A percentile compares a stretch with the other conserved stretches of the same genome.
phyloP scores from a whole-genome alignment of 2,329 filamentous ascomycete species.

The Catunica adiposa region DNA sequence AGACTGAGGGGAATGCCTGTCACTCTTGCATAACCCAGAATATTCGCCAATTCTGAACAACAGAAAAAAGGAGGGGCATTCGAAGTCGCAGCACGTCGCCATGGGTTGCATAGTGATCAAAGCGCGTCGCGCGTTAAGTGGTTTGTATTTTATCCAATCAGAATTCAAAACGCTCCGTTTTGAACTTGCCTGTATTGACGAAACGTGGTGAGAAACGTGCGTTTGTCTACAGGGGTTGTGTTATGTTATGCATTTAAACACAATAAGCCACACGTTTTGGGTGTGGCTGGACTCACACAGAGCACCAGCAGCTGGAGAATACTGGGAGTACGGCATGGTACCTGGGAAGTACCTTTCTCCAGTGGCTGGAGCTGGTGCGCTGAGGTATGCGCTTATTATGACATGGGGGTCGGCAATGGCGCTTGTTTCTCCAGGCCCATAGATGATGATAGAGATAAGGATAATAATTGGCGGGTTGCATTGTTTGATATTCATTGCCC shows the following conservation, averaged over 20 bases:
- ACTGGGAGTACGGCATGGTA: neutral
- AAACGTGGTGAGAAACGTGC: no score
- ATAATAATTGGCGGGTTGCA: no score
- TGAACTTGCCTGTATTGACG: neutral
- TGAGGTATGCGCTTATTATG: no score
- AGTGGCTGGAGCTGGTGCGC: neutral
- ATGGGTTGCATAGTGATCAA: neutral
- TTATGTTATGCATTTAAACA: neutral
- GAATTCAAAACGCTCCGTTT: neutral
- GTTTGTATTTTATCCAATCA: neutral
- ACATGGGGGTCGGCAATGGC: no score
- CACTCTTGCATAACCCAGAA: neutral
- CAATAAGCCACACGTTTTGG: neutral
- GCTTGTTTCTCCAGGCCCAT: no score
- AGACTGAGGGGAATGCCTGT: constrained; percentile 5
- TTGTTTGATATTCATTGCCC: no score
- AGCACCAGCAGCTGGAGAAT: no score
- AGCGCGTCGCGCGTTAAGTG: constrained; percentile 14
- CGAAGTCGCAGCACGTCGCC: neutral
- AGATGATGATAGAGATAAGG: no score
- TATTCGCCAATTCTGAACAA: neutral
- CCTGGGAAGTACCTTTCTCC: neutral
- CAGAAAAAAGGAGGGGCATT: constrained; percentile 11
- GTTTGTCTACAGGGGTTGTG: neutral
- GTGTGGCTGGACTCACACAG: no score